phyloP scores from a whole-genome alignment of 257 asterid species.

The Forsythia viridissima region DNA sequence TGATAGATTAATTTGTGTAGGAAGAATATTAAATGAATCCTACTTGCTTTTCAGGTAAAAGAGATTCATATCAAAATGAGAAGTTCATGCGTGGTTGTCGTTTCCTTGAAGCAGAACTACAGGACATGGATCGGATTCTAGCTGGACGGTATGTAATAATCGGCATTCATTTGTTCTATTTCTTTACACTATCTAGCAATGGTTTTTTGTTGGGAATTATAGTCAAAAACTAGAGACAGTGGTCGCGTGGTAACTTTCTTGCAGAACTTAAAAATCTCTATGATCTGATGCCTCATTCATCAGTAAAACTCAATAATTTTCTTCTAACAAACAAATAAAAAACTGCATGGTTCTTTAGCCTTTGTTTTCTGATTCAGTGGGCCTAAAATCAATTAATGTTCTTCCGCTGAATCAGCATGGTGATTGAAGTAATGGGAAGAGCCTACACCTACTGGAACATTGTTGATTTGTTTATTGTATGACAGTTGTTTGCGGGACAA shows the following conservation, averaged over 20 bases:
- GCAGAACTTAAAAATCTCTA: background rate
- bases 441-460: constrained; percentile 15
- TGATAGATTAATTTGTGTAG: background rate
- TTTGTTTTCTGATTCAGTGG: background rate
- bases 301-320: background rate
- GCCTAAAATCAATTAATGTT: background rate
- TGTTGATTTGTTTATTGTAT: constrained; percentile 29
- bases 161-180: background rate
- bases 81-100: constrained; percentile 96
- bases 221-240: background rate
- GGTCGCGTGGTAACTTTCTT: background rate
- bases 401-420: background rate
- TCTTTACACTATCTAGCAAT: background rate
- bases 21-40: constrained; percentile 23
- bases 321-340: background rate
- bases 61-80: constrained; percentile 69
- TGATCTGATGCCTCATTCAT: background rate
- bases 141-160: constrained; percentile 69
- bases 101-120: constrained; percentile 96
- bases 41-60: constrained; percentile 53
- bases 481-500: constrained; percentile 47
- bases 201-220: background rate
- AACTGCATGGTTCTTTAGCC: background rate
- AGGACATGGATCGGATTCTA: constrained; percentile 83
- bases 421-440: background rate